These are phyloP conservation scores for Tricholoma saponaceum DNA, from an alignment of 768 basidiomycete genomes.

Conservation along the genomic window DNA sequence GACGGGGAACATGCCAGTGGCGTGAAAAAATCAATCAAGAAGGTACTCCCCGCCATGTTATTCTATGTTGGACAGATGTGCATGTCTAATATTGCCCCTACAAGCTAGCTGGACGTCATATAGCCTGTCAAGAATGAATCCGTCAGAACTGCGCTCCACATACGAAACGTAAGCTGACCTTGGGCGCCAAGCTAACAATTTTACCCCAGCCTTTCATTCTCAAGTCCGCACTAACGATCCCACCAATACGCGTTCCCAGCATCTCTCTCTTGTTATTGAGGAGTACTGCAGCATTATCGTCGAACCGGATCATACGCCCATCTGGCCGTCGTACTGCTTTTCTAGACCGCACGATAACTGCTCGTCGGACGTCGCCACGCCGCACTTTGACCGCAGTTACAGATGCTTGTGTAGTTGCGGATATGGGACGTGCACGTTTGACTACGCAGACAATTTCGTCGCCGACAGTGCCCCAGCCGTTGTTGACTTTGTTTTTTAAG, in stretches of 20 bases:
- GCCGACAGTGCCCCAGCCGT: conserved; percentile 89
- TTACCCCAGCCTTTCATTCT: conserved; percentile 93
- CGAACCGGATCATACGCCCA: conserved; percentile 84
- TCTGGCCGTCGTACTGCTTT: conserved; percentile 85
- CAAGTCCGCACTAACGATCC: conserved; percentile 89
- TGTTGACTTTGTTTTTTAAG: conserved; percentile 92
- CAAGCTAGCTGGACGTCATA: not conserved
- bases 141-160: not conserved
- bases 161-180: conserved; percentile 45
- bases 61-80: not conserved
- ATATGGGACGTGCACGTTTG: conserved; percentile 82
- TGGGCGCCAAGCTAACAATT: conserved; percentile 87
- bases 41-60: not conserved
- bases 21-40: not conserved
- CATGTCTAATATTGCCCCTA: not conserved
- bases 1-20: not conserved
- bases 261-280: conserved; percentile 95
- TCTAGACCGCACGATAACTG: conserved; percentile 91
- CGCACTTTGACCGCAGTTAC: conserved; percentile 87
- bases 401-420: conserved; percentile 59
- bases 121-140: not conserved
- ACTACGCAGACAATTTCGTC: conserved; percentile 97
- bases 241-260: conserved; percentile 92
- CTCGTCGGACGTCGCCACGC: conserved; percentile 91
- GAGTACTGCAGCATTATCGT: conserved; percentile 94